Evolutionary conservation across 768 basidiomycete species (phyloP).

Genomic region (Agaricus subrufescens): DNA sequence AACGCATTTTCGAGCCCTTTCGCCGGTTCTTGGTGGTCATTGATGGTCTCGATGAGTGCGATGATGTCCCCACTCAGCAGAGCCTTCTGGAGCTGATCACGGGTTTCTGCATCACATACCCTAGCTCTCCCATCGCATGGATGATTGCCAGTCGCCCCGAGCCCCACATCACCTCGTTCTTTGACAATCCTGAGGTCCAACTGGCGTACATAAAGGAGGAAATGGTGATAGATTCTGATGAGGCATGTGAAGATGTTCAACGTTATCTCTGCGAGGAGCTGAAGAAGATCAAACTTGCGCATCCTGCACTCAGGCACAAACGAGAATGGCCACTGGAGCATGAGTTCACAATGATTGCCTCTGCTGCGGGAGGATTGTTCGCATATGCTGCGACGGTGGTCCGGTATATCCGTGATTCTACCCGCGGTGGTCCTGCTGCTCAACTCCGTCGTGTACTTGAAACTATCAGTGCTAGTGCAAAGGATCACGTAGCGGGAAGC

Average conservation of each 20-base stretch:
- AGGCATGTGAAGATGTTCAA: slow-evolving; percentile 16
- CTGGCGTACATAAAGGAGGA: neutral
- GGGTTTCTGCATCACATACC: neutral
- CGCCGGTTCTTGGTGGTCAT: neutral
- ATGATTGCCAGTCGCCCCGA: slow-evolving; percentile 26
- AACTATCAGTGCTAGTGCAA: neutral
- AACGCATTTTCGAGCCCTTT: neutral
- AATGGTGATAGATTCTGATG: too few relatives aligned
- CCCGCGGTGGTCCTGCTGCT: neutral
- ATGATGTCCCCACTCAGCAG: slow-evolving; percentile 6
- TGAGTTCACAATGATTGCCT: slow-evolving; percentile 9
- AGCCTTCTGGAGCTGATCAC: slow-evolving; percentile 14
- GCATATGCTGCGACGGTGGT: slow-evolving; percentile 20
- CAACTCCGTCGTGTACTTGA: neutral
- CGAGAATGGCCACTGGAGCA: slow-evolving; percentile 15
- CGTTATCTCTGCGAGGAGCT: slow-evolving; percentile 1
- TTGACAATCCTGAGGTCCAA: neutral
- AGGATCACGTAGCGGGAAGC: neutral
- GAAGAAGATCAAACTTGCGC: slow-evolving; percentile 1
- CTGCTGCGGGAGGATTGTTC: slow-evolving; percentile 20
- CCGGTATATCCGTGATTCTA: slow-evolving; percentile 15
- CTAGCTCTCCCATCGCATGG: slow-evolving; percentile 15
- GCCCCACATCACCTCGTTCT: slow-evolving; percentile 12
- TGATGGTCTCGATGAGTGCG: neutral
- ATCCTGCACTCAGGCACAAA: neutral